Evolutionary conservation across 306 rosid genomes (phyloP).

Genomic region (Rosa multiflora): DNA sequence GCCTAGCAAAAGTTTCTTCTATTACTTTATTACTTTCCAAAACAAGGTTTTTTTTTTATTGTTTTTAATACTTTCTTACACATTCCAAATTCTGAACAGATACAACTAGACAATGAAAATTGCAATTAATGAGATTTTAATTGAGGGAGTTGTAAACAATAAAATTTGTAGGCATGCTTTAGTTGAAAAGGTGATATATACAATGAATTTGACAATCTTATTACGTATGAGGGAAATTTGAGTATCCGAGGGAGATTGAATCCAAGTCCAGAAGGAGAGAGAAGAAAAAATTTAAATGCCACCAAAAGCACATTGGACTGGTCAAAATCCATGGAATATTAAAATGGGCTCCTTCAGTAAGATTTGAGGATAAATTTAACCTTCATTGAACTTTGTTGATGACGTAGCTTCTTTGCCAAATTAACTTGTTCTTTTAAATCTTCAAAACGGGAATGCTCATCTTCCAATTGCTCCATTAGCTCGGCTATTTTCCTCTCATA

Average conservation of each 20-base stretch:
- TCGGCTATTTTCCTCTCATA: slow-evolving; percentile 48
- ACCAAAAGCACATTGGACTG: background rate
- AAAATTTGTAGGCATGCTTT: background rate
- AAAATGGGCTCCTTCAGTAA: background rate
- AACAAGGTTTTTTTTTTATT: too few relatives aligned
- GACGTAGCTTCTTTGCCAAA: slow-evolving; percentile 35
- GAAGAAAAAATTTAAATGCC: background rate
- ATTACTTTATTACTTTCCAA: too few relatives aligned
- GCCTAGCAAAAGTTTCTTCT: too few relatives aligned
- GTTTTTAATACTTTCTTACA: too few relatives aligned
- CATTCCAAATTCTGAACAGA: too few relatives aligned
- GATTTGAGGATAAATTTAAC: slow-evolving; percentile 24
- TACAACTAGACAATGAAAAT: too few relatives aligned
- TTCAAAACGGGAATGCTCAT: slow-evolving; percentile 33
- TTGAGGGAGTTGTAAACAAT: background rate
- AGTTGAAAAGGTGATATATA: background rate
- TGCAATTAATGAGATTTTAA: too few relatives aligned
- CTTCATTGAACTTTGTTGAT: slow-evolving; percentile 44
- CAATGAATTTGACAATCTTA: background rate
- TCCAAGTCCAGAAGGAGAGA: background rate
- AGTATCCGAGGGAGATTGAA: background rate
- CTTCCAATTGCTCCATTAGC: slow-evolving; percentile 42
- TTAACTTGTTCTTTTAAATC: slow-evolving; percentile 44
- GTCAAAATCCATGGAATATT: background rate
- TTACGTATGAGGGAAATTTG: background rate